Percentiles rank a stretch among this genome's conserved stretches.
These are phyloP conservation scores for Hanseniaspora vineae DNA, from an alignment of 805 yeast genomes.

Conservation along the genomic window DNA sequence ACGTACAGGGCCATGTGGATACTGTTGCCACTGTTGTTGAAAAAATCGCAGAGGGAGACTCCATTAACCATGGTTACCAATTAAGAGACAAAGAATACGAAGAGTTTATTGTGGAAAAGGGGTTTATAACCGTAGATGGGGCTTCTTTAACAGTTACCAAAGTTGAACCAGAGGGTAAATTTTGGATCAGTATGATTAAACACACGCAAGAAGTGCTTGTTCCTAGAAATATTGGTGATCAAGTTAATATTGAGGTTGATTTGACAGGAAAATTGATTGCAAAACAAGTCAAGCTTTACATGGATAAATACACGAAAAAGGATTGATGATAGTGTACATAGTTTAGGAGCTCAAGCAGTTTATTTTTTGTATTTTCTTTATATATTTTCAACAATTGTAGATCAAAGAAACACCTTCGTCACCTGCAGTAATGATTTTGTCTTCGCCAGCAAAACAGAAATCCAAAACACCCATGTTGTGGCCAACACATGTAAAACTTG, in stretches of 20 bases:
- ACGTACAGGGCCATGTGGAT: slow-evolving; percentile 97
- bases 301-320: slow-evolving; percentile 40
- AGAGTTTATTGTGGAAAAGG: slow-evolving; percentile 83
- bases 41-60: slow-evolving; percentile 52
- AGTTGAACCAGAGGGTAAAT: slow-evolving; percentile 52
- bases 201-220: slow-evolving; percentile 77
- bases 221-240: slow-evolving; percentile 42
- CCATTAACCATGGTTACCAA: slow-evolving; percentile 63
- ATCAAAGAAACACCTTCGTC: slow-evolving; percentile 91
- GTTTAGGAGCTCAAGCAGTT: not conserved
- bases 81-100: slow-evolving; percentile 46
- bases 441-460: slow-evolving; percentile 55
- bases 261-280: slow-evolving; percentile 85
- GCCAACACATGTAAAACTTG: slow-evolving; percentile 61
- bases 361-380: not conserved
- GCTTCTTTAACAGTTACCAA: slow-evolving; percentile 78
- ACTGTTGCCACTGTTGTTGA: slow-evolving; percentile 59
- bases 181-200: slow-evolving; percentile 81
- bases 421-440: slow-evolving; percentile 77
- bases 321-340: not conserved
- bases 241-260: slow-evolving; percentile 89
- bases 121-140: slow-evolving; percentile 88
- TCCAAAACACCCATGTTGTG: slow-evolving; percentile 92
- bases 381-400: slow-evolving; percentile 29
- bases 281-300: slow-evolving; percentile 56